These are phyloP conservation scores for Carex parvula DNA, from an alignment of 176 grass and related monocot species.

Conservation along the genomic window DNA sequence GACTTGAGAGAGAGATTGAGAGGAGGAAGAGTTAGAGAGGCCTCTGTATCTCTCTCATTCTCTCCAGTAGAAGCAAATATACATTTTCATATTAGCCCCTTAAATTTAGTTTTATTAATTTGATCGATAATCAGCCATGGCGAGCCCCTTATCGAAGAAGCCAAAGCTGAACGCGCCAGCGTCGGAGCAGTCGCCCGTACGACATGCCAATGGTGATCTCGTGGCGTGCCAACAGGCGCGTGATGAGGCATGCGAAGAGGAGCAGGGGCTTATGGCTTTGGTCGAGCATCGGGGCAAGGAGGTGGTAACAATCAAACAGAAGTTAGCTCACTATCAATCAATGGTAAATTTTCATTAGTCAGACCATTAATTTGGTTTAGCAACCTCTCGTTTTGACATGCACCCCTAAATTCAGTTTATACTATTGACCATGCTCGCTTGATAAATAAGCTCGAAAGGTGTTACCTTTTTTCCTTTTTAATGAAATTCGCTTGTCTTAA, in stretches of 20 bases:
- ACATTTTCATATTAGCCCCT: neutral
- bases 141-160: conserved; percentile 21
- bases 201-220: neutral
- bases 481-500: neutral
- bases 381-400: neutral
- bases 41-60: neutral
- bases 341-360: neutral
- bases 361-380: neutral
- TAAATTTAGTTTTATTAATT: neutral
- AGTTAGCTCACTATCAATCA: conserved; percentile 23
- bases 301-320: conserved; percentile 28
- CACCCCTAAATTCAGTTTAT: neutral
- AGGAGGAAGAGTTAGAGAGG: neutral
- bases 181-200: neutral
- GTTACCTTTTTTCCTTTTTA: no score
- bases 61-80: neutral
- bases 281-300: conserved; percentile 40
- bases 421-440: neutral
- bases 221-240: neutral
- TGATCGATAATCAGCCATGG: conserved; percentile 12
- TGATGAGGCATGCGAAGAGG: conserved; percentile 30
- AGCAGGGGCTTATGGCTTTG: conserved; percentile 32
- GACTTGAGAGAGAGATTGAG: neutral
- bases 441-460: no score
- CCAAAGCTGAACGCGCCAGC: neutral